These are phyloP conservation scores for Camelina hispida DNA, from an alignment of 345 rosid genomes.

Conservation along the genomic window DNA sequence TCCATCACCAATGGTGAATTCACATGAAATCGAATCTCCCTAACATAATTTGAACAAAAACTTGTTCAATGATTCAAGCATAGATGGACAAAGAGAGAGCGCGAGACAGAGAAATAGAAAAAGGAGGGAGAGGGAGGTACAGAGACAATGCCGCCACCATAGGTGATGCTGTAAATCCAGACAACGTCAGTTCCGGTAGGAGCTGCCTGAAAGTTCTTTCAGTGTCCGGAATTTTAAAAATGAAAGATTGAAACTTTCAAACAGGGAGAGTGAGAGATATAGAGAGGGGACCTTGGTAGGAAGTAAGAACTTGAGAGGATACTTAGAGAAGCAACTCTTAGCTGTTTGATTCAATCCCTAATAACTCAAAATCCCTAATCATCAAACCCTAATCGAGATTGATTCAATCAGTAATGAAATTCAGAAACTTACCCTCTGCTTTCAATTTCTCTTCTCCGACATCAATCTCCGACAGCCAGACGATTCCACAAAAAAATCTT, in stretches of 20 bases:
- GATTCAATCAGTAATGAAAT: too few relatives aligned
- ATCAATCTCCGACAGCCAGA: too few relatives aligned
- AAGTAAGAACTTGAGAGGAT: constrained; percentile 89
- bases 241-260: background rate
- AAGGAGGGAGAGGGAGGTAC: constrained; percentile 47
- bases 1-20: constrained; percentile 63
- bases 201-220: constrained; percentile 72
- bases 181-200: constrained; percentile 70
- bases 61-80: constrained; percentile 9
- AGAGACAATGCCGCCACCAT: constrained; percentile 96
- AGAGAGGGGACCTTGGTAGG: constrained; percentile 65
- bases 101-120: background rate
- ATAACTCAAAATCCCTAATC: too few relatives aligned
- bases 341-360: too few relatives aligned
- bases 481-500: too few relatives aligned
- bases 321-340: constrained; percentile 74
- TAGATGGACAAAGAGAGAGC: background rate
- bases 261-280: background rate
- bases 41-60: constrained; percentile 28
- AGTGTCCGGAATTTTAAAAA: background rate
- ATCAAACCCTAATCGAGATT: too few relatives aligned
- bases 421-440: too few relatives aligned
- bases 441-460: too few relatives aligned
- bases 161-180: constrained; percentile 88
- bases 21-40: constrained; percentile 70